Evolutionary conservation across 768 basidiomycete genomes (phyloP), one percentile per base, ranked within the genome.

Genomic region (Boletus speciosus): DNA sequence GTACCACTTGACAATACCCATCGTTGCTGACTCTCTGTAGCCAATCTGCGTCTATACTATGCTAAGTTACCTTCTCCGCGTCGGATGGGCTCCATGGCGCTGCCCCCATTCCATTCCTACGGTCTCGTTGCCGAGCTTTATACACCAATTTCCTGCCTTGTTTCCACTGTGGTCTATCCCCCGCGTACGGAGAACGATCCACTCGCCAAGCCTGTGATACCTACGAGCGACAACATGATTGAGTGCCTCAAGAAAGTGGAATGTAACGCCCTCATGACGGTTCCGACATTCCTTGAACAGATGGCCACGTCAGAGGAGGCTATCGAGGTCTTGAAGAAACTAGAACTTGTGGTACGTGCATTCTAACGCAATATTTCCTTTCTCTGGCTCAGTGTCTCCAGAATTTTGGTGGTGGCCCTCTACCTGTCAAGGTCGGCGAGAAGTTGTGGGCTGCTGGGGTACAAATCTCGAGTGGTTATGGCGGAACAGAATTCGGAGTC

Each of bases 141-240:
- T n/a, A 6, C 16, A 0, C 63, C 71, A 0, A 39, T 73, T 3
- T 47, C 57, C 7, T 49, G 46, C 12, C 40, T 67, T 8, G 19
- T 51, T 11, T 58, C 62, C 1, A 23, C 58, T 6, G 57, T 62
- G 15, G 47, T 73, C 4, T 70, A 71, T 54, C 51, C 71, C 9
- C 72, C 72, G 1, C 65, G 60, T 1, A 50, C 66, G 1, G 49
- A 48, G n/a, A 15, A 43, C 8, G 61, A 67, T 49, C 63, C 58
- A 1, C 47, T 44, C 0, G 63, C 56, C 0, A 56, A 61, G 11
- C 78, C 79, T 3, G 53, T 73, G 6, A 62, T 68, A 34, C 74
- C 77, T 1, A 72, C 75, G 6, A 64, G 75, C 2, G 68, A 74
- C 3, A 76, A 73, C 51, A 68, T 77, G 34, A 52, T 80, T 4